These are phyloP conservation scores for Trypanosoma cruzi DNA, from an alignment of 208 protist genomes.

Conservation along the genomic window DNA sequence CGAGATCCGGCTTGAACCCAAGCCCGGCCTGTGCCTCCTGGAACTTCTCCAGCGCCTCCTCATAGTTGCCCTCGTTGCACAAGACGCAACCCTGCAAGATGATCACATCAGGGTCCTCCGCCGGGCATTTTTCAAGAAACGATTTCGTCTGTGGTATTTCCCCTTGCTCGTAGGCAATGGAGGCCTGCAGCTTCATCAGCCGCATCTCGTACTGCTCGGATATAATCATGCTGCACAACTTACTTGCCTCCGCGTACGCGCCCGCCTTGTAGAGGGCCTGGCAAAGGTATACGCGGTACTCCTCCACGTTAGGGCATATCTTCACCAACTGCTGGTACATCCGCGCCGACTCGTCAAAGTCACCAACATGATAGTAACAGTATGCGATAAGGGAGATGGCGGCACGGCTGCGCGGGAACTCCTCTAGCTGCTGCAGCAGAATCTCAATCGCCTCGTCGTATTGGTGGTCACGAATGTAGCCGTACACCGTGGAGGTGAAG, in stretches of 20 bases:
- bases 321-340: slow-evolving; percentile 93
- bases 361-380: slow-evolving; percentile 95
- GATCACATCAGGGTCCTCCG: slow-evolving; percentile 87
- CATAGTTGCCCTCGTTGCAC: slow-evolving; percentile 92
- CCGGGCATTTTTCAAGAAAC: slow-evolving; percentile 82
- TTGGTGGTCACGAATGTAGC: slow-evolving; percentile 94
- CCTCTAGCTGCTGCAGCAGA: slow-evolving; percentile 87
- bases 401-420: slow-evolving; percentile 95
- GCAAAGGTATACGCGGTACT: slow-evolving; percentile 97
- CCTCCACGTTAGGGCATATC: slow-evolving; percentile 92
- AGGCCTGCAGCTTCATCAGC: slow-evolving; percentile 90
- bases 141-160: slow-evolving; percentile 91
- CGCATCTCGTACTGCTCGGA: slow-evolving; percentile 76
- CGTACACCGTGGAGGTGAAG: slow-evolving; percentile 95
- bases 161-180: slow-evolving; percentile 94
- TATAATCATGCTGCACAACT: slow-evolving; percentile 84
- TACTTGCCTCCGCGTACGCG: slow-evolving; percentile 90
- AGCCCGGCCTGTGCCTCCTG: slow-evolving; percentile 90
- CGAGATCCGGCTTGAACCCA: slow-evolving; percentile 91
- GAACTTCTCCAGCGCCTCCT: slow-evolving; percentile 94
- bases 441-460: slow-evolving; percentile 94
- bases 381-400: slow-evolving; percentile 97
- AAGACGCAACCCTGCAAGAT: slow-evolving; percentile 92
- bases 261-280: slow-evolving; percentile 96
- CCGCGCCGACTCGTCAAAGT: slow-evolving; percentile 86